Evolutionary conservation across 1,284 basidiomycete genomes (phyloP).

Genomic region (Marasmius oreades): DNA sequence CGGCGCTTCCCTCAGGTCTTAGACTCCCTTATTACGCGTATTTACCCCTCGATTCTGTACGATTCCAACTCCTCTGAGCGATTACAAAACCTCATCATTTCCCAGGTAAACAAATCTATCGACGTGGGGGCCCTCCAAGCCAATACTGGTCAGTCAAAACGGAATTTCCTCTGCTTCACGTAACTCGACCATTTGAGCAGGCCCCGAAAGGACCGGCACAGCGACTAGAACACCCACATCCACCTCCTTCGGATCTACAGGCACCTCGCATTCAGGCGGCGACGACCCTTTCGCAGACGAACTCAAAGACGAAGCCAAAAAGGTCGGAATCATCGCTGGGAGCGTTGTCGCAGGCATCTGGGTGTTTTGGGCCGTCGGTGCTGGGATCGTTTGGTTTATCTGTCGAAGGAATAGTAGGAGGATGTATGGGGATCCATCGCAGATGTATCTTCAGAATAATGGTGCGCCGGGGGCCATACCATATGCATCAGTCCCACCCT

Average conservation of each 20-base stretch:
- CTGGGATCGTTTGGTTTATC: too few species aligned
- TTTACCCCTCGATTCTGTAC: neutral
- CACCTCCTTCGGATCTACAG: neutral
- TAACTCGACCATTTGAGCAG: too few species aligned
- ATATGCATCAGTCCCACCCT: too few species aligned
- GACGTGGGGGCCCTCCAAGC: neutral
- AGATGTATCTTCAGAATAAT: too few species aligned
- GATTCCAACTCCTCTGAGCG: neutral
- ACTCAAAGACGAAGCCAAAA: neutral
- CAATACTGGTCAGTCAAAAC: neutral
- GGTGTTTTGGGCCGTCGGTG: too few species aligned
- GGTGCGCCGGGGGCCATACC: too few species aligned
- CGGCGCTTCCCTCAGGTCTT: neutral
- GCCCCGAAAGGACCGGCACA: neutral
- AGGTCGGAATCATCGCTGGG: neutral
- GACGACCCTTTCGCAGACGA: neutral
- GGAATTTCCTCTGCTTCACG: too few species aligned
- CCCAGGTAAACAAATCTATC: neutral
- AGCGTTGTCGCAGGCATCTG: too few species aligned
- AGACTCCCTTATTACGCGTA: neutral
- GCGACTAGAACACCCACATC: neutral
- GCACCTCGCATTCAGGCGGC: neutral
- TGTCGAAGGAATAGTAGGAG: too few species aligned
- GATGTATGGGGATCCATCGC: too few species aligned
- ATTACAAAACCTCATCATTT: neutral